A percentile compares a stretch with the other conserved stretches of the same genome.
Evolutionary conservation across 495 filamentous ascomycete genomes (phyloP).

Genomic region (Schizothecium vesticola): DNA sequence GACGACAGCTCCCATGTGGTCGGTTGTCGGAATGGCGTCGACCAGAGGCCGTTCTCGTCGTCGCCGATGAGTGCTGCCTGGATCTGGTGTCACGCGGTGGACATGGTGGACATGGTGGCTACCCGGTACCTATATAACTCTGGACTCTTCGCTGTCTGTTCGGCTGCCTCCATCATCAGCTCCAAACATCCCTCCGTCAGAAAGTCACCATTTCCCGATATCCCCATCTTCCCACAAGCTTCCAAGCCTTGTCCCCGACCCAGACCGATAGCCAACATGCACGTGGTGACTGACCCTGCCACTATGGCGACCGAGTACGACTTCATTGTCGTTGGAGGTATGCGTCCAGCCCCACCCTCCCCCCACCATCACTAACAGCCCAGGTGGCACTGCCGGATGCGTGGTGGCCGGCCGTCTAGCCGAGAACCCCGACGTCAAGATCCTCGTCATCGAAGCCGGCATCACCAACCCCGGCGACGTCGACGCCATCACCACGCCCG

Average conservation of each 20-base stretch:
- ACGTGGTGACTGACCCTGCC: not conserved
- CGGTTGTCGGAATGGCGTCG: not conserved
- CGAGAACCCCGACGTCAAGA: constrained; percentile 49
- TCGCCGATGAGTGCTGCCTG: not conserved
- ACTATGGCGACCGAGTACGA: constrained; percentile 27
- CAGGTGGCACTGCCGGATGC: constrained; percentile 49
- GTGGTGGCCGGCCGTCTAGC: constrained; percentile 54
- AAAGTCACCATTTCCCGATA: not conserved
- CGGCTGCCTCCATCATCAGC: not conserved
- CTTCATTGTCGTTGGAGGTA: constrained; percentile 42
- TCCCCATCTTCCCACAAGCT: not conserved
- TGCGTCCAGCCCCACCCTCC: not conserved
- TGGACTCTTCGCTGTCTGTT: not conserved
- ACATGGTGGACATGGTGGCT: not conserved
- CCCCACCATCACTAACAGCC: constrained; percentile 15
- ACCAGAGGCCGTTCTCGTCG: not conserved
- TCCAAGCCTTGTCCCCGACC: constrained; percentile 3
- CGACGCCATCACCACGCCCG: constrained; percentile 53
- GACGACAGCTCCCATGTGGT: not conserved
- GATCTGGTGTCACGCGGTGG: not conserved
- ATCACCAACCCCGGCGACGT: constrained; percentile 52
- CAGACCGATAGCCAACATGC: not conserved
- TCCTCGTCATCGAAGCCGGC: constrained; percentile 54
- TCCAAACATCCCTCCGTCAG: not conserved
- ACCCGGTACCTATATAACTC: not conserved